phyloP scores from a whole-genome alignment of 768 basidiomycete genomes.

The Strobilomyces echinocephalus region DNA sequence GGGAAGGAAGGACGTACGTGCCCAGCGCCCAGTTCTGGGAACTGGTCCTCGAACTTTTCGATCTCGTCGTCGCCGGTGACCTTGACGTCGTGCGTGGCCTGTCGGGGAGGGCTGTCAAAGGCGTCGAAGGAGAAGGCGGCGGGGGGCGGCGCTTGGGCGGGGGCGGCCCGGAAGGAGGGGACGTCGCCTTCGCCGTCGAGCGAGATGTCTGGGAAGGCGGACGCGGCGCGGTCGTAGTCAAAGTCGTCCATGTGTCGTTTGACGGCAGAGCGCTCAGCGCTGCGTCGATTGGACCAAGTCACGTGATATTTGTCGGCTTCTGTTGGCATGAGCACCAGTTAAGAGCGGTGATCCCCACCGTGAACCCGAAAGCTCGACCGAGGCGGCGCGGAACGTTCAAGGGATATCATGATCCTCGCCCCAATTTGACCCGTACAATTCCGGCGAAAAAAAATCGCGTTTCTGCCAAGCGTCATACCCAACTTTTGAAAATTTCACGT shows the following conservation, averaged over 20 bases:
- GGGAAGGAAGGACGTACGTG: slow-evolving; percentile 28
- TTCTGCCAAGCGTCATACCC: too few relatives aligned
- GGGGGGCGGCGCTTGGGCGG: slow-evolving; percentile 28
- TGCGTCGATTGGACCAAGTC: too few relatives aligned
- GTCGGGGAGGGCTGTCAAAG: slow-evolving; percentile 48
- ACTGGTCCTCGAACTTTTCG: slow-evolving; percentile 80
- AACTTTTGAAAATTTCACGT: too few relatives aligned
- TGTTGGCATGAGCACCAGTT: too few relatives aligned
- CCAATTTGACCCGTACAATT: too few relatives aligned
- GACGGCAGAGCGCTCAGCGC: neutral
- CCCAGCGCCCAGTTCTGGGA: slow-evolving; percentile 69
- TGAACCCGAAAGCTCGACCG: too few relatives aligned
- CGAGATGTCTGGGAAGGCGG: slow-evolving; percentile 82
- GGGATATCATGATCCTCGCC: too few relatives aligned
- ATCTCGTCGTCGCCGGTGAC: slow-evolving; percentile 84
- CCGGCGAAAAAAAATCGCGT: too few relatives aligned
- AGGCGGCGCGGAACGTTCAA: too few relatives aligned
- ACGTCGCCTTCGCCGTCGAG: slow-evolving; percentile 63
- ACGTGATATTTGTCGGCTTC: too few relatives aligned
- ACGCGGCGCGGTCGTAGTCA: slow-evolving; percentile 44
- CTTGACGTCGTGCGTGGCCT: slow-evolving; percentile 52
- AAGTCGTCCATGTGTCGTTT: slow-evolving; percentile 1
- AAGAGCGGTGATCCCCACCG: too few relatives aligned
- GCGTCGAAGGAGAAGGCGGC: slow-evolving; percentile 62
- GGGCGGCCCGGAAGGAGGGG: slow-evolving; percentile 35